Conservation (phyloP, 768 basidiomycete species). For the Lactarius quietus region DNA sequence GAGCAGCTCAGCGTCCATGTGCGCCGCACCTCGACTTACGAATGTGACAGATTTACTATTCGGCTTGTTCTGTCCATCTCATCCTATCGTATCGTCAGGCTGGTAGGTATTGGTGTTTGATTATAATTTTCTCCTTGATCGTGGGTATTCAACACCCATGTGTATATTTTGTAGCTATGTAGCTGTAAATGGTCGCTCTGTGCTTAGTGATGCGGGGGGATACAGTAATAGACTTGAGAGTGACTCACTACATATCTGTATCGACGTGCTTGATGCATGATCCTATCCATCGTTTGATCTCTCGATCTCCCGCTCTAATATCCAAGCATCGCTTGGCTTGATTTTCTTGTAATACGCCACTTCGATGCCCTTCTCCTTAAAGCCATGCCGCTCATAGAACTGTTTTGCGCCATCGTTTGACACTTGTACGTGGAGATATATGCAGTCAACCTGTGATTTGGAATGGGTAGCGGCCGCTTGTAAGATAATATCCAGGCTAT, state of each 20-base stretch:
- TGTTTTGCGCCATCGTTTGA: conserved; percentile 71
- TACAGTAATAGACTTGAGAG: conserved; percentile 18
- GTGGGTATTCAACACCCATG: conserved; percentile 16
- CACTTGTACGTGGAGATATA: conserved; percentile 87
- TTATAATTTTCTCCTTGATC: conserved; percentile 22
- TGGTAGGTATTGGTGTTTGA: conserved; percentile 13
- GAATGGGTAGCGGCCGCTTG: conserved; percentile 54
- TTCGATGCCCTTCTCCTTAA: conserved; percentile 60
- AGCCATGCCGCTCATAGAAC: conserved; percentile 85
- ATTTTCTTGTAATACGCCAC: conserved; percentile 90
- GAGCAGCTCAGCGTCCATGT: background rate
- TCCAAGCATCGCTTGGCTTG: conserved; percentile 79
- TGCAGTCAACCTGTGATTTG: conserved; percentile 60
- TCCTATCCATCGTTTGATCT: conserved; percentile 30
- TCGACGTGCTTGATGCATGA: background rate
- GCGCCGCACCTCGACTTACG: conserved; percentile 11
- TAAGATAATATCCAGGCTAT: conserved; percentile 65
- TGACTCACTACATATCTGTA: conserved; percentile 8
- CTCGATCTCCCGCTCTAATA: conserved; percentile 64
- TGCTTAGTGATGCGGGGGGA: conserved; percentile 9
- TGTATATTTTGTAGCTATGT: conserved; percentile 24
- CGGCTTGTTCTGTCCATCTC: conserved; percentile 1
- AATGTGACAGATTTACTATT: conserved; percentile 4
- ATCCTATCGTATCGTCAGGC: conserved; percentile 1
- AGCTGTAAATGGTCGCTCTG: conserved; percentile 13